Evolutionary conservation across 2,329 filamentous ascomycete species (phyloP).

Genomic region (Scytalidium sp.): DNA sequence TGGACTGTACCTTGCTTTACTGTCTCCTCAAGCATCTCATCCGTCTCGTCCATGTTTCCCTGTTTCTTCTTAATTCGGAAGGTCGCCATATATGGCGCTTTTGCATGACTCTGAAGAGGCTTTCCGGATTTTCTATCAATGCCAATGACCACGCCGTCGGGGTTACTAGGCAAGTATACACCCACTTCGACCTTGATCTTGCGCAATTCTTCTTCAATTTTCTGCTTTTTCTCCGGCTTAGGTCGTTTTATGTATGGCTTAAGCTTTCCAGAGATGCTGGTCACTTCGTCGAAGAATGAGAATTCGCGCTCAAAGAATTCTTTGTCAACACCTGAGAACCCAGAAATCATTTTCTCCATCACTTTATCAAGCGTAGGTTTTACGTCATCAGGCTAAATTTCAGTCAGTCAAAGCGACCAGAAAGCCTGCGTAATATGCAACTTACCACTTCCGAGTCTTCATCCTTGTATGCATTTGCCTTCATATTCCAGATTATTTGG

Average conservation of each 20-base stretch:
- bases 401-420: slow-evolving; percentile 9
- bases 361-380: slow-evolving; percentile 93
- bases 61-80: slow-evolving; percentile 91
- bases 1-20: slow-evolving; percentile 33
- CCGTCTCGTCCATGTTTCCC: slow-evolving; percentile 47
- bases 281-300: slow-evolving; percentile 97
- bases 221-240: slow-evolving; percentile 97
- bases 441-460: slow-evolving; percentile 82
- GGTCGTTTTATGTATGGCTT: slow-evolving; percentile 88
- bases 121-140: slow-evolving; percentile 98
- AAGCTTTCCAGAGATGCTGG: slow-evolving; percentile 89
- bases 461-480: slow-evolving; percentile 97
- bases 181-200: slow-evolving; percentile 97
- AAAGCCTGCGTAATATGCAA: slow-evolving; percentile 6
- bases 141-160: slow-evolving; percentile 93
- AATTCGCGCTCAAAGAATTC: slow-evolving; percentile 95
- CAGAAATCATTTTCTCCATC: slow-evolving; percentile 76
- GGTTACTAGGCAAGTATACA: slow-evolving; percentile 95
- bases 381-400: slow-evolving; percentile 71
- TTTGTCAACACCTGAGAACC: slow-evolving; percentile 76
- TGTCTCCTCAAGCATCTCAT: slow-evolving; percentile 48
- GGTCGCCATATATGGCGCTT: slow-evolving; percentile 98
- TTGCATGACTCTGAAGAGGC: slow-evolving; percentile 94
- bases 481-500: slow-evolving; percentile 99
- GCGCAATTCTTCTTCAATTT: slow-evolving; percentile 96